phyloP scores from a whole-genome alignment of 371 early-diverging fungal genomes.

The Rhizopus sp. region DNA sequence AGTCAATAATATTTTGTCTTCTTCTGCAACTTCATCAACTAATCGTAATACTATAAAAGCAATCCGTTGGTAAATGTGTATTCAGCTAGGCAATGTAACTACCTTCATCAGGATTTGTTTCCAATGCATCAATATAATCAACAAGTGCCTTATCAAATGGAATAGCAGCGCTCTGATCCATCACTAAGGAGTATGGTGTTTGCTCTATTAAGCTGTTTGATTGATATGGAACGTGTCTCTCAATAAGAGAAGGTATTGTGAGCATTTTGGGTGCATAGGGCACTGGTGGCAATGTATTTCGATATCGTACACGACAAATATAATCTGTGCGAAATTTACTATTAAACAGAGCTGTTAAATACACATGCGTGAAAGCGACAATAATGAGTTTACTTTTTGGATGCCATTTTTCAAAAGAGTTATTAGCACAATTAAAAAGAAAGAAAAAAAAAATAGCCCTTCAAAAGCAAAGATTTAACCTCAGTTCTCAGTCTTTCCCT shows the following conservation, averaged over 20 bases:
- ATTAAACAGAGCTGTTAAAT: background rate
- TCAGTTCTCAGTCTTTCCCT: background rate
- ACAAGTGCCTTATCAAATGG: slow-evolving; percentile 72
- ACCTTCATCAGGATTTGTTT: slow-evolving; percentile 40
- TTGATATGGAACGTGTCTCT: slow-evolving; percentile 66
- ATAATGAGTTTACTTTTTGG: slow-evolving; percentile 14
- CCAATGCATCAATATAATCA: slow-evolving; percentile 54
- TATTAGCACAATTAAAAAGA: background rate
- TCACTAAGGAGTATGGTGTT: slow-evolving; percentile 62
- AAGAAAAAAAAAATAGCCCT: background rate
- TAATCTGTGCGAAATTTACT: slow-evolving; percentile 77
- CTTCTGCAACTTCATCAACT: slow-evolving; percentile 58
- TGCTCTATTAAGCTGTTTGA: slow-evolving; percentile 65
- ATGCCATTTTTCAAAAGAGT: slow-evolving; percentile 10
- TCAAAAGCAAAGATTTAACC: background rate
- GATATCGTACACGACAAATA: slow-evolving; percentile 74
- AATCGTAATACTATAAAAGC: slow-evolving; percentile 16
- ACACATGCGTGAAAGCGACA: background rate
- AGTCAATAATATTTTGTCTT: slow-evolving; percentile 64
- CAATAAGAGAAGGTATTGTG: slow-evolving; percentile 54
- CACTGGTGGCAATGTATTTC: slow-evolving; percentile 78
- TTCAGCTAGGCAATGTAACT: background rate
- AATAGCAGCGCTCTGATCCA: slow-evolving; percentile 65
- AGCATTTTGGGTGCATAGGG: slow-evolving; percentile 86
- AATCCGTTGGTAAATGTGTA: background rate